Evolutionary conservation across 768 basidiomycete species (phyloP), one percentile per base, ranked within the genome.

Genomic region (Astraeus odoratus): DNA sequence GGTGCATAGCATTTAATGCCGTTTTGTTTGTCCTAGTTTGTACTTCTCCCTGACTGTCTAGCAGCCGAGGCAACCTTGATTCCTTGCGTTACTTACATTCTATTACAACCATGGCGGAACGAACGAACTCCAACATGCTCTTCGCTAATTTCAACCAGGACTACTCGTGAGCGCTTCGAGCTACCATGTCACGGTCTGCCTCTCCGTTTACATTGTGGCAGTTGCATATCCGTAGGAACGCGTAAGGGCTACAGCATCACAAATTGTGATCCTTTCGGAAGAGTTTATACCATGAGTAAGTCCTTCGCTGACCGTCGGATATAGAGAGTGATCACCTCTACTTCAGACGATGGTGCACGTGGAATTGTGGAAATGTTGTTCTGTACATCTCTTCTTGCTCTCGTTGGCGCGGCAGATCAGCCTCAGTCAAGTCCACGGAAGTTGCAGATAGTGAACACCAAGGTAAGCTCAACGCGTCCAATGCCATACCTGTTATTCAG

Each of bases 361-460:
- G 92, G 93, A 19, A 96, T 96, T 51, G 95, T 97, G 13, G 96
- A 99, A 67, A 99, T 99, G 96, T 74, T 99, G 48, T 99, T 99
- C 71, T 97, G 94, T 69, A 99, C 96, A 5, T 96, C 93, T 18
- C 78, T 99, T 50, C 91, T 99, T 38, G 96, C 96, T 1, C 76
- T 99, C 25, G 96, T 98, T 18, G 96, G 96, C 7, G 91, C 92
- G 3, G 92, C 92, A 12, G 93, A 96, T 68, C 86, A 91, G 38
- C 88, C 92, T 1, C 77, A 83, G 43, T 86, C 87, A 27, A 91
- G 87, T 65, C 94, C 94, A 8, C 75, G 96, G 18, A 90, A 95
- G 58, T 69, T 99, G 42, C 94, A 96, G 69, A 99, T 99, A 39
- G 92, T 98, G 39, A 99, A 99, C 62, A 99, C 96, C 12, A 99